These are phyloP conservation scores for Colletotrichum orchidophilum DNA, from an alignment of 2,329 filamentous ascomycete species.

Conservation along the genomic window DNA sequence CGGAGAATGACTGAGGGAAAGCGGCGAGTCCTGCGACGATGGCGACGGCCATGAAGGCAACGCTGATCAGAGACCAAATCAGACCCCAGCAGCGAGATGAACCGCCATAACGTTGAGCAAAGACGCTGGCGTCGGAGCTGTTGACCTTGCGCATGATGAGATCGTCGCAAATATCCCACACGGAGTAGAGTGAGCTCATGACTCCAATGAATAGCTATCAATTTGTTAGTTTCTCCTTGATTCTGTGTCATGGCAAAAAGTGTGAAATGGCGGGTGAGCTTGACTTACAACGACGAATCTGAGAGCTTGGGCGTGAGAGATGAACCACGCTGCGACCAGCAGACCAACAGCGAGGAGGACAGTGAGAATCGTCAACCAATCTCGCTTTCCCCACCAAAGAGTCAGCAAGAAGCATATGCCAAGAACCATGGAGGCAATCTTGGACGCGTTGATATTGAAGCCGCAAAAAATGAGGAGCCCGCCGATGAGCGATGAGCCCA, in stretches of 20 bases:
- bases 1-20: conserved; percentile 74
- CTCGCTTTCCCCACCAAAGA: conserved; percentile 81
- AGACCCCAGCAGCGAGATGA: conserved; percentile 85
- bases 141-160: conserved; percentile 84
- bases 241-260: neutral
- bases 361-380: conserved; percentile 81
- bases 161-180: conserved; percentile 89
- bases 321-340: conserved; percentile 82
- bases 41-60: conserved; percentile 75
- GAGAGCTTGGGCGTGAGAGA: conserved; percentile 77
- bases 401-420: conserved; percentile 81
- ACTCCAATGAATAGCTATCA: conserved; percentile 79
- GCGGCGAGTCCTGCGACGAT: conserved; percentile 82
- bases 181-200: conserved; percentile 82
- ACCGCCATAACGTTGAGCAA: conserved; percentile 80
- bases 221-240: neutral
- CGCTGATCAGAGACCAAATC: conserved; percentile 78
- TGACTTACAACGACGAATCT: conserved; percentile 72
- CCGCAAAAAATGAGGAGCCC: conserved; percentile 82
- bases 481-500: conserved; percentile 81
- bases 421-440: conserved; percentile 78
- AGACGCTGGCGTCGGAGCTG: conserved; percentile 80
- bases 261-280: conserved; percentile 7
- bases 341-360: conserved; percentile 76
- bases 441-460: conserved; percentile 83